Base-by-base conservation (phyloP, 1,139 yeast species). In the Sugiyamaella sp. region DNA sequence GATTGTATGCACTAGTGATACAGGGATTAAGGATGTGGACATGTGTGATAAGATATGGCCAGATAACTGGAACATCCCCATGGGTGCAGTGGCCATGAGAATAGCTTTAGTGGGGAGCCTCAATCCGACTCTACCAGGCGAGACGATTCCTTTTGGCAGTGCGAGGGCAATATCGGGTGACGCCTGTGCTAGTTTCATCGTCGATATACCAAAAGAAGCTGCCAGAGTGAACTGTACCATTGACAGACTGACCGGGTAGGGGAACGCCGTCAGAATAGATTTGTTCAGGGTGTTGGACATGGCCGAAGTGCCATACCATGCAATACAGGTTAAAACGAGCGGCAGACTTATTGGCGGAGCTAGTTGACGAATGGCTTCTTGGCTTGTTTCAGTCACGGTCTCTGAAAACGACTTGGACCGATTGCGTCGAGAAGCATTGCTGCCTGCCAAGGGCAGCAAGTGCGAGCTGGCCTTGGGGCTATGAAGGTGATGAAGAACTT, bases 31-130 rank as follows among this genome's bases (percentile, higher is more conserved):
- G 2, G 90, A 80, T 1, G 97, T 89, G 21, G 98, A 93, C 69
- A 87, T 86, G 68, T 90, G 96, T 4, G 95, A 82, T 10, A 95
- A 82, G 57, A 90, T 81, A 70, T 91, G 98, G 17, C 98, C 98
- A 27, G 85, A 75, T 59, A 91, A 86, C 73, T 91, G 98, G 71
- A 91, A 91, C 55, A 84, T 74, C 2, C 97, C 98, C 96, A 91
- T 88, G 20, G 97, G 97, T 25, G 89, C 79, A 0, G 95, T 88
- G 32, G 93, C 82, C 53, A 75, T 67, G 19, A 89, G 67, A 39
- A 88, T 76, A 50, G 80, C 77, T 42, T 64, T 57, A 2, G 82
- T 76, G 8, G 95, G 78, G 22, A 39, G 81, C 57, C 66, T 82
- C 74, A 61, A 72, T 58, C 65, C 70, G 39, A 52, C 67, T 51